phyloP scores from a whole-genome alignment of 2,329 filamentous ascomycete genomes.

The Talaromyces rugulosus region DNA sequence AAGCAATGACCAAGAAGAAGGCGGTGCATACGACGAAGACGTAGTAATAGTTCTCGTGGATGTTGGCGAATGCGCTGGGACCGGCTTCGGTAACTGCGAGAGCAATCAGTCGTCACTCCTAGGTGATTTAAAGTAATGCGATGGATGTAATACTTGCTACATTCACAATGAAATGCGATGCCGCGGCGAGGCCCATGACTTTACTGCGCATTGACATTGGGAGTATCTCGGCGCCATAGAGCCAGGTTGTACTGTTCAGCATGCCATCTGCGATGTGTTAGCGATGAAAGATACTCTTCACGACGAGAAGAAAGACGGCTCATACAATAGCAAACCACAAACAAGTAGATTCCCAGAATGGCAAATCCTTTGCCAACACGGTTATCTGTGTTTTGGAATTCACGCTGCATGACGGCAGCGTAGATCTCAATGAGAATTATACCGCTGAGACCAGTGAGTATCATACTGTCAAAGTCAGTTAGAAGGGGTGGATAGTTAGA shows the following conservation, averaged over 20 bases:
- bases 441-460: constrained; percentile 49
- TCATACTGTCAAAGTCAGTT: constrained; percentile 41
- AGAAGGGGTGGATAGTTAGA: background rate
- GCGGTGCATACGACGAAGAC: constrained; percentile 53
- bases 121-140: constrained; percentile 2
- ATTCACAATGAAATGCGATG: constrained; percentile 54
- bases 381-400: constrained; percentile 55
- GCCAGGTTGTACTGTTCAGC: constrained; percentile 53
- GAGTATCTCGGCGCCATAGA: constrained; percentile 54
- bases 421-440: constrained; percentile 57
- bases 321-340: constrained; percentile 53
- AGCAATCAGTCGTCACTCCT: constrained; percentile 1
- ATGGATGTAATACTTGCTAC: constrained; percentile 38
- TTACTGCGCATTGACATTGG: constrained; percentile 52
- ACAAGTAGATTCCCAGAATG: constrained; percentile 57
- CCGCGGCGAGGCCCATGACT: constrained; percentile 53
- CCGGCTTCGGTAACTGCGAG: constrained; percentile 48
- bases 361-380: constrained; percentile 56
- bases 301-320: constrained; percentile 4
- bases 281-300: constrained; percentile 5
- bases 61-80: constrained; percentile 54
- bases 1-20: constrained; percentile 51
- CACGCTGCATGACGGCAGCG: constrained; percentile 54
- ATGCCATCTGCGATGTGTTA: constrained; percentile 39
- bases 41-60: constrained; percentile 59